Evolutionary conservation across 148 eudicot genomes (phyloP).

Genomic region (Heliosperma pusillum): DNA sequence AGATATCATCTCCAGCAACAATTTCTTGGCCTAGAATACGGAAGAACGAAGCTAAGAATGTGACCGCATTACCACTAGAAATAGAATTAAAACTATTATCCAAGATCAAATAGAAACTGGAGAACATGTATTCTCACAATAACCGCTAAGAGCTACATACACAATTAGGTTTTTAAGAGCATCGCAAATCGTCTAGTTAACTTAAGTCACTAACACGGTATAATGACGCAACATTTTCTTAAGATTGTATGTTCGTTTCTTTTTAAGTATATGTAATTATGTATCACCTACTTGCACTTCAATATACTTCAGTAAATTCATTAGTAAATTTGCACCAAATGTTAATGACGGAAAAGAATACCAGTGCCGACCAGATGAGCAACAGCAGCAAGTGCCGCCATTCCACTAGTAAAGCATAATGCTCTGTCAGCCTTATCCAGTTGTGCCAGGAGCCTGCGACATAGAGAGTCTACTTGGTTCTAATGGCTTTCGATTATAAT

Average conservation of each 20-base stretch:
- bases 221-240: background rate
- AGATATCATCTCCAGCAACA: slow-evolving; percentile 94
- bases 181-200: background rate
- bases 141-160: background rate
- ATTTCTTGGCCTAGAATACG: slow-evolving; percentile 72
- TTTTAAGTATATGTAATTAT: background rate
- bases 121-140: background rate
- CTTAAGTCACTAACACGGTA: background rate
- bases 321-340: background rate
- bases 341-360: slow-evolving; percentile 18
- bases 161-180: background rate
- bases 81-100: background rate
- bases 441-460: slow-evolving; percentile 69
- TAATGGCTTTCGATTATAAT: background rate
- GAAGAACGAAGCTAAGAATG: background rate
- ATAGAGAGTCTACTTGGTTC: slow-evolving; percentile 5
- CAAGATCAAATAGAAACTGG: background rate
- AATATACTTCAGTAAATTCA: background rate
- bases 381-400: slow-evolving; percentile 98
- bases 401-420: slow-evolving; percentile 97
- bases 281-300: background rate
- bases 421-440: slow-evolving; percentile 97
- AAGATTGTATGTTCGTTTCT: background rate
- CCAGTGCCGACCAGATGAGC: slow-evolving; percentile 87
- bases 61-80: background rate